Percentiles rank a stretch among this genome's conserved stretches.
phyloP scores from a whole-genome alignment of 2,329 filamentous ascomycete genomes.

The Zymoseptoria pseudotritici region DNA sequence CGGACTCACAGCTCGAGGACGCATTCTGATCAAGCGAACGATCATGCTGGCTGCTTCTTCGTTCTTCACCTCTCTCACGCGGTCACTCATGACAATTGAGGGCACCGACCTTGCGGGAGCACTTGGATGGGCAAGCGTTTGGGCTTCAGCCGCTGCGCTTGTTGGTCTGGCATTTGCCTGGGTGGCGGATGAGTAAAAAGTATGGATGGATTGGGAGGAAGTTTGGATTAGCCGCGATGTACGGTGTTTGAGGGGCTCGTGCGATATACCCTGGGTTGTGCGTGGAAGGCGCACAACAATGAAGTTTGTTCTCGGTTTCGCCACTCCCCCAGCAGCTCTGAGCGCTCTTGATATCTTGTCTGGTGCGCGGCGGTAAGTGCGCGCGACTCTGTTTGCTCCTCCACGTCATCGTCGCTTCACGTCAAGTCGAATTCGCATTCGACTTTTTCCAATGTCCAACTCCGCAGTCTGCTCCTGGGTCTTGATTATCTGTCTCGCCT shows the following conservation, averaged over 20 bases:
- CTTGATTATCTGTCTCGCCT: constrained; percentile 15
- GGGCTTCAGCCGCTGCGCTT: constrained; percentile 58
- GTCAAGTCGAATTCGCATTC: background rate
- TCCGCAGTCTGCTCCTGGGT: constrained; percentile 9
- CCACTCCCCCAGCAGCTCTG: too few species aligned
- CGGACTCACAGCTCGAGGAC: constrained; percentile 62
- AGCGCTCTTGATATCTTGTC: background rate
- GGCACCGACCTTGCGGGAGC: constrained; percentile 66
- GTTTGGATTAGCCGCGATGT: background rate
- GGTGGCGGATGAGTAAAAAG: constrained; percentile 37
- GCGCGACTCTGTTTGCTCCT: background rate
- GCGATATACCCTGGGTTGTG: background rate
- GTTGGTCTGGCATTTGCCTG: constrained; percentile 52
- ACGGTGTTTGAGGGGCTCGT: background rate
- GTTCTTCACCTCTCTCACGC: constrained; percentile 52
- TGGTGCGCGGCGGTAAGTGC: background rate
- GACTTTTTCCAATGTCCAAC: background rate
- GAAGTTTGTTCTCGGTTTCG: background rate
- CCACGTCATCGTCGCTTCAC: background rate
- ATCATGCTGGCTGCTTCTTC: constrained; percentile 39
- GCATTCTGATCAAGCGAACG: constrained; percentile 51
- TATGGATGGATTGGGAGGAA: background rate
- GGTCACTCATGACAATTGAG: constrained; percentile 58
- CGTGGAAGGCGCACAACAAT: background rate
- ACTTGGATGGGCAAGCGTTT: constrained; percentile 63